phyloP scores from a whole-genome alignment of 192 early-diverging fungal genomes.

The Gonapodya sp. region DNA sequence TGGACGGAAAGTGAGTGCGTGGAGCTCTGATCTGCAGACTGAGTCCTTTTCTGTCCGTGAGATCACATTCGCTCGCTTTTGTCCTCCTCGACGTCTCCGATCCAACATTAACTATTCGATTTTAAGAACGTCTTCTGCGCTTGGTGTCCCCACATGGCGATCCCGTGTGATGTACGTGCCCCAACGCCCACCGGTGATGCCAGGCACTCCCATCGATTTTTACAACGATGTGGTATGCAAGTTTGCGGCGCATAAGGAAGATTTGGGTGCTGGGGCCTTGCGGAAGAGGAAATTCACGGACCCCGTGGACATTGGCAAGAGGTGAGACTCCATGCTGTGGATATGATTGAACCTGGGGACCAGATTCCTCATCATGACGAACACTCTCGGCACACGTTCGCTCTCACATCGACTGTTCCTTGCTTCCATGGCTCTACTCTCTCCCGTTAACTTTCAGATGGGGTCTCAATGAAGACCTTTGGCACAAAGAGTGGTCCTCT shows the following conservation, averaged over 20 bases:
- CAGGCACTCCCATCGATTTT: constrained; percentile 65
- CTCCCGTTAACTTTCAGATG: constrained; percentile 51
- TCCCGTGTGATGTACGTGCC: constrained; percentile 79
- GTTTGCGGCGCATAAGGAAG: constrained; percentile 34
- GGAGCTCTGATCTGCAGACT: too few relatives aligned
- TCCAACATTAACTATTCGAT: neutral
- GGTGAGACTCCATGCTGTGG: constrained; percentile 13
- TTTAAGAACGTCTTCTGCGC: constrained; percentile 22
- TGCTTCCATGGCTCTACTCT: too few relatives aligned
- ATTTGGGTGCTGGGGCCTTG: neutral
- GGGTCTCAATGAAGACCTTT: constrained; percentile 53
- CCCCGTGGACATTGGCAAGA: neutral
- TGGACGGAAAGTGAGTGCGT: constrained; percentile 17
- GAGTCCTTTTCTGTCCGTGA: too few relatives aligned
- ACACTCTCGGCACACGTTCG: neutral
- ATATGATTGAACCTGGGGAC: neutral
- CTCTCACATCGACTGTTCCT: too few relatives aligned
- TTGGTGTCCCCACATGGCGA: constrained; percentile 64
- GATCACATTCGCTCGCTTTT: too few relatives aligned
- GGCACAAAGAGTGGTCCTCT: constrained; percentile 65
- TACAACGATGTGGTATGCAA: constrained; percentile 36
- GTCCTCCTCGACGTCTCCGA: constrained; percentile 28
- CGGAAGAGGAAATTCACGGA: neutral
- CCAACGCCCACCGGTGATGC: constrained; percentile 59
- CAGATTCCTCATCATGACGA: too few relatives aligned